Base-by-base conservation (phyloP, 2,329 filamentous ascomycete genomes). In the Sporothrix sp. region DNA sequence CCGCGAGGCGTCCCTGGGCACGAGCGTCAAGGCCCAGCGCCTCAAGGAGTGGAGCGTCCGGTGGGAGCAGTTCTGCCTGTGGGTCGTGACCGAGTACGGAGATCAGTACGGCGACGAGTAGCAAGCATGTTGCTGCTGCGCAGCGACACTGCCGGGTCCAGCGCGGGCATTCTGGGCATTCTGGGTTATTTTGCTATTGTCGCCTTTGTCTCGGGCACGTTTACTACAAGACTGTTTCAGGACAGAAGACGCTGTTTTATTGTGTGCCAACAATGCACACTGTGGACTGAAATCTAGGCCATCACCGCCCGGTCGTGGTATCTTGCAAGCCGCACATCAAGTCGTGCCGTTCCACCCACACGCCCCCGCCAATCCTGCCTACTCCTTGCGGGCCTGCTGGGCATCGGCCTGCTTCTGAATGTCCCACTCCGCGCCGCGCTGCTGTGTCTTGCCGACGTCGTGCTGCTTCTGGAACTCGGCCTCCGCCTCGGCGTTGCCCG, bases 31-130 rank as follows among this genome's bases (percentile, higher is more conserved):
- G 63, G 86, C 86, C 0, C 63, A 81, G 63, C 74, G 83, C 55
- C 67, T 97, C 65, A 80, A 81, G 63, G 76, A 90, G 65, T 96
- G 90, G 87, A 77, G 79, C 45, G 68, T 79, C 32, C 79, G 86
- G 58, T 97, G 90, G 81, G 91, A 97, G 71, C 76, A 79, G 61
- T 97, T 93, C 63, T 97, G 90, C 62, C 74, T 88, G 49, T 96
- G 89, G 89, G 74, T 97, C 39, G 84, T 95, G 9, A 73, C 81
- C 33, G 86, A 95, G 68, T 95, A 78, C 59, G 75, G 71, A 8
- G 72, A 75, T 0, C 81, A 90, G 66, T 91, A 78, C 50, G 71
- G 64, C 30, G 63, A 66, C 10, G 62, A 60, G 43, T 25, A 45
- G 10, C 37, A 40, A 13, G 6, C n/a, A n/a, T n/a, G n/a, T n/a